Percentiles rank a stretch among this genome's conserved stretches.
Evolutionary conservation across 179 eudicot genomes (phyloP).

Genomic region (Corrigiola litoralis): DNA sequence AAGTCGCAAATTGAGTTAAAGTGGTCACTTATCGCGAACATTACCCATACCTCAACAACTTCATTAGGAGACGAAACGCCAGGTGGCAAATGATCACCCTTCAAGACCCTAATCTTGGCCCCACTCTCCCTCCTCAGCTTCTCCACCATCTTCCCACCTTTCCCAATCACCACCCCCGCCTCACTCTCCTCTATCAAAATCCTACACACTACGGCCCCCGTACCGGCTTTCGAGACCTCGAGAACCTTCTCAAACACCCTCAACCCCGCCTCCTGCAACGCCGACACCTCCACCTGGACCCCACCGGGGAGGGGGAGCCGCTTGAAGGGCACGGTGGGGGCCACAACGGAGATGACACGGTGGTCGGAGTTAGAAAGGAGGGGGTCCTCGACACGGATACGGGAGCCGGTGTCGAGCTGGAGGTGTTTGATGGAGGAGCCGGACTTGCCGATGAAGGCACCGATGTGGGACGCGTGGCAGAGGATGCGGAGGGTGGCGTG

Average conservation of each 20-base stretch:
- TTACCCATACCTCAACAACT: slow-evolving; percentile 55
- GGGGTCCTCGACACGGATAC: slow-evolving; percentile 38
- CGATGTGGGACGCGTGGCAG: slow-evolving; percentile 40
- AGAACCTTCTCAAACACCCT: slow-evolving; percentile 39
- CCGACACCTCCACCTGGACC: slow-evolving; percentile 18
- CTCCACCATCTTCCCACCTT: slow-evolving; percentile 62
- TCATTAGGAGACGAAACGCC: slow-evolving; percentile 42
- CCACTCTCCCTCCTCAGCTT: slow-evolving; percentile 64
- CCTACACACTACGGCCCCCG: slow-evolving; percentile 35
- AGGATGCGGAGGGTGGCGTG: slow-evolving; percentile 43
- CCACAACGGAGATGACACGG: slow-evolving; percentile 35
- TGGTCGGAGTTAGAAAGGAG: slow-evolving; percentile 28
- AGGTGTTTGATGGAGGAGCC: slow-evolving; percentile 46
- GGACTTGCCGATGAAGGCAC: slow-evolving; percentile 54
- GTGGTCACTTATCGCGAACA: background rate
- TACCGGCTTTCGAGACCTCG: slow-evolving; percentile 27
- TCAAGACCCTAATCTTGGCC: slow-evolving; percentile 62
- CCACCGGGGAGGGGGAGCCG: background rate
- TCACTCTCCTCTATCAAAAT: slow-evolving; percentile 41
- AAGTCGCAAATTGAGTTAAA: too few species aligned
- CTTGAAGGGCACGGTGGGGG: slow-evolving; percentile 10
- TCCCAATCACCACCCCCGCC: slow-evolving; percentile 72
- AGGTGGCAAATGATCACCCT: slow-evolving; percentile 33
- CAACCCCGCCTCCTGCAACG: slow-evolving; percentile 28
- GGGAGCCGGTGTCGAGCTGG: slow-evolving; percentile 32